Percentiles rank a stretch among this genome's conserved stretches.
phyloP scores from a whole-genome alignment of 106 monocot genomes.

The Platanthera guangdongensis region DNA sequence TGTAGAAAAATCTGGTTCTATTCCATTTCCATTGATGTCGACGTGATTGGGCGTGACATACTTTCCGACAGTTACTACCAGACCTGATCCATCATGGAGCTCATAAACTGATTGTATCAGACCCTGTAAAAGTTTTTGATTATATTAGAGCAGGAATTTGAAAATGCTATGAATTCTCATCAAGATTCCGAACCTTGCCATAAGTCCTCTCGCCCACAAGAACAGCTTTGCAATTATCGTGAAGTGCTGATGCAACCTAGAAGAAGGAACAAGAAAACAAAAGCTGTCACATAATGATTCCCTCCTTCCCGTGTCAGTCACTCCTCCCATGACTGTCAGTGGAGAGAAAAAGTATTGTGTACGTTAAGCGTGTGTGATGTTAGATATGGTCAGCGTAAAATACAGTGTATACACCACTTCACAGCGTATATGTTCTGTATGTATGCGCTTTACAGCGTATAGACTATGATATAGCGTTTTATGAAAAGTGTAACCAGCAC shows the following conservation, averaged over 20 bases:
- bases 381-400: too few relatives aligned
- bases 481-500: too few relatives aligned
- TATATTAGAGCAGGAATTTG: not conserved
- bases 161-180: not conserved
- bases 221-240: slow-evolving; percentile 92
- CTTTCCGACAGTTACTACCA: slow-evolving; percentile 92
- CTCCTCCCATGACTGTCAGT: too few relatives aligned
- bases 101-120: slow-evolving; percentile 96
- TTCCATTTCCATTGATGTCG: slow-evolving; percentile 92
- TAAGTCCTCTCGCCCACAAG: slow-evolving; percentile 79
- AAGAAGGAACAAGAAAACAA: not conserved
- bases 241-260: slow-evolving; percentile 94
- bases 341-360: too few relatives aligned
- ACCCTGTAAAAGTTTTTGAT: slow-evolving; percentile 33
- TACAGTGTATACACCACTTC: too few relatives aligned
- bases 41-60: slow-evolving; percentile 71
- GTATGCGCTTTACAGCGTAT: too few relatives aligned
- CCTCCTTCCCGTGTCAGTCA: too few relatives aligned
- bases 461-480: too few relatives aligned
- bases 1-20: slow-evolving; percentile 64
- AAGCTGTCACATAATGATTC: too few relatives aligned
- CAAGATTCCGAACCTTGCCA: slow-evolving; percentile 58
- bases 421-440: too few relatives aligned
- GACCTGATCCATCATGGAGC: slow-evolving; percentile 93
- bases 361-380: too few relatives aligned